Evolutionary conservation across 345 rosid genomes (phyloP).

Genomic region (Citrus australasica): DNA sequence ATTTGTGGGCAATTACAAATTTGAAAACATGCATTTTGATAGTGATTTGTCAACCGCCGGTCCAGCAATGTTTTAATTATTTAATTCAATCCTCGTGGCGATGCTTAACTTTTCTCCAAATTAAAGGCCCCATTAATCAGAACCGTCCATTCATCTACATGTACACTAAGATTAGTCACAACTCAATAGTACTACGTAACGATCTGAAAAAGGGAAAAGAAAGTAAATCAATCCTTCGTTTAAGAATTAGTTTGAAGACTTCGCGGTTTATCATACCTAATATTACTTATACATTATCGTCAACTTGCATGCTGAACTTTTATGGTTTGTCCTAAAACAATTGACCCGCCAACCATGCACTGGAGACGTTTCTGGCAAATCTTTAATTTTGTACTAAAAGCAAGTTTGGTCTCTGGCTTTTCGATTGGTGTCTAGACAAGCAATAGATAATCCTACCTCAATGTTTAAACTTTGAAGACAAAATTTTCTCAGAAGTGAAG

Average conservation of each 20-base stretch:
- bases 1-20: not conserved
- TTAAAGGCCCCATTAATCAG: slow-evolving; percentile 17
- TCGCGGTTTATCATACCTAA: not conserved
- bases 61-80: slow-evolving; percentile 9
- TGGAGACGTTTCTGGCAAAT: not conserved
- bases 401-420: not conserved
- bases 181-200: not conserved
- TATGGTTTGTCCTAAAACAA: not conserved
- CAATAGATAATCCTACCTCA: not conserved
- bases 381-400: not conserved
- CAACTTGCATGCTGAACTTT: not conserved
- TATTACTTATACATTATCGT: not conserved
- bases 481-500: not conserved
- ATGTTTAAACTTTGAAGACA: not conserved
- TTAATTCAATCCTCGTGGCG: slow-evolving; percentile 10
- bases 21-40: slow-evolving; percentile 20
- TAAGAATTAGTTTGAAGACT: not conserved
- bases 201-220: not conserved
- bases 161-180: slow-evolving; percentile 8
- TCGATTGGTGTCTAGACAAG: not conserved
- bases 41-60: slow-evolving; percentile 43
- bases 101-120: slow-evolving; percentile 17
- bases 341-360: not conserved
- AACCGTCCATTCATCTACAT: slow-evolving; percentile 12
- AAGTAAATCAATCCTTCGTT: not conserved